Evolutionary conservation across 192 early-diverging fungal species (phyloP).

Genomic region (Powellomyces hirtus): DNA sequence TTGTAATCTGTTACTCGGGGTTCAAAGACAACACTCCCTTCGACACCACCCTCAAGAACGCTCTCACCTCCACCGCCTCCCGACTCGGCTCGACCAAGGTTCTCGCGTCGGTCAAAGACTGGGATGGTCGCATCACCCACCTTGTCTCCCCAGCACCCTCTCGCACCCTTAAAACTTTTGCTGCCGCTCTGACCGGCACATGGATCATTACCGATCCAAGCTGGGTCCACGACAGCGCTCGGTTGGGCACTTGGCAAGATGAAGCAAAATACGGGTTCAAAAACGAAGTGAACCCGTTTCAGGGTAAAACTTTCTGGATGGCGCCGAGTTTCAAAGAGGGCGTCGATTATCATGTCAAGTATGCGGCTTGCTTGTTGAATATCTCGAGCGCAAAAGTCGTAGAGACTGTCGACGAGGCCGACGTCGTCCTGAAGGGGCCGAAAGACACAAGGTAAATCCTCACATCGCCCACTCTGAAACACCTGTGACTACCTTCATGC

Average conservation of each 20-base stretch:
- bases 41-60: not conserved
- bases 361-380: not conserved
- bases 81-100: not conserved
- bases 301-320: not conserved
- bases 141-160: not conserved
- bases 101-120: not conserved
- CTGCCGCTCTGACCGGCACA: not conserved
- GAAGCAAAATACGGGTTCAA: not conserved
- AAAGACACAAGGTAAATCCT: not conserved
- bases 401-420: not conserved
- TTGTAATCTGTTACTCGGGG: not conserved
- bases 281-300: not conserved
- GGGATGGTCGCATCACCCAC: slow-evolving; percentile 2
- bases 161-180: slow-evolving; percentile 24
- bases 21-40: not conserved
- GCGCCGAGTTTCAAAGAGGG: not conserved
- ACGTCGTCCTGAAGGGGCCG: not conserved
- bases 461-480: too few species aligned
- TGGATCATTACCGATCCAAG: slow-evolving; percentile 20
- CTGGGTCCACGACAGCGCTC: slow-evolving; percentile 3
- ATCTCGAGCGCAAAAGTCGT: not conserved
- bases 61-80: not conserved
- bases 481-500: too few species aligned
- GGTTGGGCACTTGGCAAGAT: not conserved
- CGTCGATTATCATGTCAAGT: not conserved